Conservation (phyloP, 306 rosid species). For the Alnus glutinosa region DNA sequence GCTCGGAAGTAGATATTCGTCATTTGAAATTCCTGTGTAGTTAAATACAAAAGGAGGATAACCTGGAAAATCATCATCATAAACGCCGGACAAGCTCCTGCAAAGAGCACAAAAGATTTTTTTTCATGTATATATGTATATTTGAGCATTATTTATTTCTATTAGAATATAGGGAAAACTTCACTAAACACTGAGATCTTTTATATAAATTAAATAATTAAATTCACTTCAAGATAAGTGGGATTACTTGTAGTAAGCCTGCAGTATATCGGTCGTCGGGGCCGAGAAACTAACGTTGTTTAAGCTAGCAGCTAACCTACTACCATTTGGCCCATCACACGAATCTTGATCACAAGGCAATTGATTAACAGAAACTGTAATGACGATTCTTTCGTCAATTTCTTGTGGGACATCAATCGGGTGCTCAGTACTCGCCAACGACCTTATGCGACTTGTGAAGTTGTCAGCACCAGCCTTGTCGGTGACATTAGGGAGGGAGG, state of each 20-base stretch:
- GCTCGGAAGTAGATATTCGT: constrained; percentile 9
- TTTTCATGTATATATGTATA: background rate
- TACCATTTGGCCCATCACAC: constrained; percentile 27
- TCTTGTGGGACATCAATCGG: constrained; percentile 28
- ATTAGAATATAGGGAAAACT: no score
- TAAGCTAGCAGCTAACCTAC: constrained; percentile 25
- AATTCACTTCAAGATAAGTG: background rate
- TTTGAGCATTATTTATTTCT: no score
- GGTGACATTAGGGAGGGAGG: constrained; percentile 20
- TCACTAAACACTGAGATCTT: no score
- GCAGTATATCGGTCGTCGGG: constrained; percentile 27
- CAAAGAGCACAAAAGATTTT: background rate
- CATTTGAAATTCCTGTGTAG: constrained; percentile 35
- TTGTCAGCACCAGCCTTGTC: constrained; percentile 9
- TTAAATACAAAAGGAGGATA: constrained; percentile 26
- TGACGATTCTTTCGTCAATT: constrained; percentile 8
- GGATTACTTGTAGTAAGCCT: constrained; percentile 35
- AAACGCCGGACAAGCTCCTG: constrained; percentile 30
- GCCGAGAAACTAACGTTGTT: constrained; percentile 40
- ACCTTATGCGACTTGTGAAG: constrained; percentile 15
- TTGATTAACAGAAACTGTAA: constrained; percentile 29
- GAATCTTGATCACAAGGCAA: constrained; percentile 17
- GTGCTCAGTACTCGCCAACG: constrained; percentile 35
- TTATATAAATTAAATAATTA: no score
- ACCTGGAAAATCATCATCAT: constrained; percentile 26